These are phyloP conservation scores for Globisporangium spiculum DNA, from an alignment of 352 stramenopile species.

Conservation along the genomic window DNA sequence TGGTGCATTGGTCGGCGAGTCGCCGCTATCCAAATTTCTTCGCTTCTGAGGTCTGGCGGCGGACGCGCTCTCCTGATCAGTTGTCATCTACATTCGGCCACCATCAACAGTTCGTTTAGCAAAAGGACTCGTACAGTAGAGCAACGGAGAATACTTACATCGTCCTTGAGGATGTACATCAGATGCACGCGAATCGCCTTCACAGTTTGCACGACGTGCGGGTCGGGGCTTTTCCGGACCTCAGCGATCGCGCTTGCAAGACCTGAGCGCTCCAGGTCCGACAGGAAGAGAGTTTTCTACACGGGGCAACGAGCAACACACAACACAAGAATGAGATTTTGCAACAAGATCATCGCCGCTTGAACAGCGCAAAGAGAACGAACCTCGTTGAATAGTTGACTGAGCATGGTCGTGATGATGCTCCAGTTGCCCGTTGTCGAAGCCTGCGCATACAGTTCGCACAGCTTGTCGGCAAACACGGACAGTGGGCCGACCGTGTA, in stretches of 20 bases:
- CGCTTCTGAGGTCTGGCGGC: neutral
- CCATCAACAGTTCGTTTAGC: neutral
- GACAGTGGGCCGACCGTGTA: conserved; percentile 9
- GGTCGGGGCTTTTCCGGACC: conserved; percentile 19
- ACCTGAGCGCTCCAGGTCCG: conserved; percentile 16
- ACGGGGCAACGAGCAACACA: neutral
- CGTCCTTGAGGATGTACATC: conserved; percentile 18
- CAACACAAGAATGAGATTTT: no score
- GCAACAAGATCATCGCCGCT: no score
- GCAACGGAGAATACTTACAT: conserved; percentile 1
- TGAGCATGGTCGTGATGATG: conserved; percentile 17
- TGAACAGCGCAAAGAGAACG: neutral
- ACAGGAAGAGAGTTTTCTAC: conserved; percentile 15
- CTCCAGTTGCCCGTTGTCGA: conserved; percentile 11
- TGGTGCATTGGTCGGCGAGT: neutral
- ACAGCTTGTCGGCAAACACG: conserved; percentile 12
- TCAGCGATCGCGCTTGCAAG: conserved; percentile 15
- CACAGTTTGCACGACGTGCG: conserved; percentile 21
- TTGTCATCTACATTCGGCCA: neutral
- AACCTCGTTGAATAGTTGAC: conserved; percentile 18
- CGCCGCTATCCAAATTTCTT: neutral
- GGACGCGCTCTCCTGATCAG: neutral
- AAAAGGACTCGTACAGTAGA: neutral
- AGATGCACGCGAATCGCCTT: conserved; percentile 21
- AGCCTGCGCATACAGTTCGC: conserved; percentile 4